A percentile compares a stretch with the other conserved stretches of the same genome.
These are phyloP conservation scores for Lotmaria passim DNA, from an alignment of 208 protist genomes.

Conservation along the genomic window DNA sequence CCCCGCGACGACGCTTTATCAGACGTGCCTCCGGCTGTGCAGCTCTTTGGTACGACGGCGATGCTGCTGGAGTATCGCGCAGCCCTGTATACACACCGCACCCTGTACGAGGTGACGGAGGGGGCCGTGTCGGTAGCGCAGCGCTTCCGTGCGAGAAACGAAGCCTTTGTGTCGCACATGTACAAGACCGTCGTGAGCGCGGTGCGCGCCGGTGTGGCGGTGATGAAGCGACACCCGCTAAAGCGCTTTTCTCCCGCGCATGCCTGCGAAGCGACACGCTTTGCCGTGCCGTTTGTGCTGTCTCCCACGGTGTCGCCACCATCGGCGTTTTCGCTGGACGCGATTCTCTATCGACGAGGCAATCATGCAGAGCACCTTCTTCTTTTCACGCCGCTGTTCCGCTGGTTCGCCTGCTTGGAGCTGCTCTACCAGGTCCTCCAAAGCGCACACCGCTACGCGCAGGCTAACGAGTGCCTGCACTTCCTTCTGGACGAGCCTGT, in stretches of 20 bases:
- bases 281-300: not conserved
- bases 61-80: constrained; percentile 36
- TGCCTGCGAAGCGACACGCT: constrained; percentile 5
- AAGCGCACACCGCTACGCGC: constrained; percentile 50
- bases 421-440: constrained; percentile 62
- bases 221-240: constrained; percentile 26
- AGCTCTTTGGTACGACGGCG: constrained; percentile 26
- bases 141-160: constrained; percentile 28
- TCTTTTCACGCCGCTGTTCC: constrained; percentile 69
- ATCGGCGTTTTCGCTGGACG: constrained; percentile 7
- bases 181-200: constrained; percentile 26
- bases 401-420: constrained; percentile 75
- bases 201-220: constrained; percentile 30
- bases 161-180: constrained; percentile 29
- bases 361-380: constrained; percentile 68
- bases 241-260: not conserved
- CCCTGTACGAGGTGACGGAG: constrained; percentile 31
- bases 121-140: constrained; percentile 29
- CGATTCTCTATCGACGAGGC: constrained; percentile 48
- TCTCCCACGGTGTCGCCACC: not conserved
- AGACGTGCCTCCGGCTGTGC: constrained; percentile 15
- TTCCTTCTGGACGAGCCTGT: constrained; percentile 67
- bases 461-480: constrained; percentile 67
- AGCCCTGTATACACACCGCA: constrained; percentile 26
- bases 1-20: not conserved